Evolutionary conservation across 805 yeast genomes (phyloP).

Genomic region (Monosporozyma unispora): DNA sequence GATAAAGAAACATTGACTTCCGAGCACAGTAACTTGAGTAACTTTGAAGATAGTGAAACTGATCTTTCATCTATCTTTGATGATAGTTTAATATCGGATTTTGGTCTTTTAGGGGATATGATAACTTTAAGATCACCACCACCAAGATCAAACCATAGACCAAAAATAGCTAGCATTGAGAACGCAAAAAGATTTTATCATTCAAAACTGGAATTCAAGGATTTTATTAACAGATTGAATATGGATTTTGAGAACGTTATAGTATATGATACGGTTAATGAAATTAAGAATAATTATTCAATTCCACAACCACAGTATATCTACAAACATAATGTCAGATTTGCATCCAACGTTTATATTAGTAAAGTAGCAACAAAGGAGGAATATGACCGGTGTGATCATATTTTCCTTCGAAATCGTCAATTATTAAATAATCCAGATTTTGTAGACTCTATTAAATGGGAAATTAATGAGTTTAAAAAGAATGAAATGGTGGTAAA

Average conservation of each 20-base stretch:
- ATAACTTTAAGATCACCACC: conserved; percentile 13
- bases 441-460: conserved; percentile 37
- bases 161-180: conserved; percentile 14
- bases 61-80: conserved; percentile 8
- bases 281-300: background rate
- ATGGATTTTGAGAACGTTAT: background rate
- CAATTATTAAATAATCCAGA: conserved; percentile 9
- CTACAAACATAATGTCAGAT: conserved; percentile 13
- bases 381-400: conserved; percentile 25
- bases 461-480: conserved; percentile 57
- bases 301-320: background rate
- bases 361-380: conserved; percentile 22
- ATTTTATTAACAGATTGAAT: conserved; percentile 1
- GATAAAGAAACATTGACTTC: background rate
- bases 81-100: conserved; percentile 15
- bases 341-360: conserved; percentile 21
- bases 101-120: conserved; percentile 16
- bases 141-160: conserved; percentile 23
- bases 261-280: background rate
- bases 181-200: conserved; percentile 17
- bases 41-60: background rate
- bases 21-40: background rate
- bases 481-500: conserved; percentile 61
- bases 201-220: conserved; percentile 4
- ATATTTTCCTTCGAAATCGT: conserved; percentile 6